phyloP scores from a whole-genome alignment of 1,139 yeast species.

The Citeromyces hawaiiensis region DNA sequence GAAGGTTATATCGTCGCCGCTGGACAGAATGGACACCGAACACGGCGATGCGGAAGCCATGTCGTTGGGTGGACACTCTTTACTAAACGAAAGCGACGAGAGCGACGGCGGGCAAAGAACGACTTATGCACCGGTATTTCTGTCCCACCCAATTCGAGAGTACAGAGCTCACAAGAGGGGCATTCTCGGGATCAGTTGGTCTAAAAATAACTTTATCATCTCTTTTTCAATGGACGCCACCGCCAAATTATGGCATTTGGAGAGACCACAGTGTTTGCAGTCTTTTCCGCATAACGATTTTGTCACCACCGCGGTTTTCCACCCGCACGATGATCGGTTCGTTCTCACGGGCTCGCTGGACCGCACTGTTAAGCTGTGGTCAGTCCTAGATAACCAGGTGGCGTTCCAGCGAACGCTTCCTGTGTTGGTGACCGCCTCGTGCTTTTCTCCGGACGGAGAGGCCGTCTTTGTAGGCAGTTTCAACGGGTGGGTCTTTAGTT shows the following conservation, averaged over 20 bases:
- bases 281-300: constrained; percentile 66
- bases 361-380: constrained; percentile 70
- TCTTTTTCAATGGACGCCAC: constrained; percentile 83
- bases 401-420: constrained; percentile 25
- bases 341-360: constrained; percentile 79
- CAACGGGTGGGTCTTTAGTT: constrained; percentile 51
- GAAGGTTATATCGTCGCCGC: constrained; percentile 66
- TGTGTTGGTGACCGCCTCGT: constrained; percentile 51
- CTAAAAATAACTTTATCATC: constrained; percentile 68
- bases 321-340: constrained; percentile 80
- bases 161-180: constrained; percentile 61
- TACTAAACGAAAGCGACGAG: constrained; percentile 3
- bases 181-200: constrained; percentile 73
- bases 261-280: constrained; percentile 47
- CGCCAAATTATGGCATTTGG: constrained; percentile 76
- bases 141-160: constrained; percentile 46
- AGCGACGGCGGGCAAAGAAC: constrained; percentile 7
- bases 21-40: constrained; percentile 25
- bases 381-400: constrained; percentile 64
- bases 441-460: constrained; percentile 59
- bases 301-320: constrained; percentile 74
- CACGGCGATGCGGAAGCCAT: constrained; percentile 4
- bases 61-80: not conserved
- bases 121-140: constrained; percentile 68
- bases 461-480: constrained; percentile 69